Conservation (phyloP, 2,329 filamentous ascomycete species). For the Paramyrothecium sp. region DNA sequence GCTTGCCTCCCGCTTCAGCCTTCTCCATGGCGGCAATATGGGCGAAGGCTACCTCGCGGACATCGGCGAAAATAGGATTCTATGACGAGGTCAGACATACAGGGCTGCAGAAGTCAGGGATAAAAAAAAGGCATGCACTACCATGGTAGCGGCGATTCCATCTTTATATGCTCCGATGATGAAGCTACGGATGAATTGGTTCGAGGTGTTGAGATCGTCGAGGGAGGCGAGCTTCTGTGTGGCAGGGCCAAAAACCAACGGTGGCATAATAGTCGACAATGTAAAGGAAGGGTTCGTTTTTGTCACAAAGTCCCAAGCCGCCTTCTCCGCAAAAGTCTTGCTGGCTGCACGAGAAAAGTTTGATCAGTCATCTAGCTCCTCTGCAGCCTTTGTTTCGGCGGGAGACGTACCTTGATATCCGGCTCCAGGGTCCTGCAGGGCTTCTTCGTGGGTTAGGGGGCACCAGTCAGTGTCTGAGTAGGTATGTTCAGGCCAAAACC, state of each 20-base stretch:
- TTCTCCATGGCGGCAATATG: no score
- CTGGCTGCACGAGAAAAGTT: no score
- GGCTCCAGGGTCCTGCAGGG: slow-evolving; percentile 9
- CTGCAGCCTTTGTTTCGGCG: no score
- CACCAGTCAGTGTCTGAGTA: slow-evolving; percentile 24
- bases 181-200: slow-evolving; percentile 10
- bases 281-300: slow-evolving; percentile 49
- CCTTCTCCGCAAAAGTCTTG: slow-evolving; percentile 61
- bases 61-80: slow-evolving; percentile 17
- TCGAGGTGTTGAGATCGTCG: slow-evolving; percentile 11
- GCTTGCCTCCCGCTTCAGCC: no score
- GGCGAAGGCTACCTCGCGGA: no score
- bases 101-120: no score
- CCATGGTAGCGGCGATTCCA: no score
- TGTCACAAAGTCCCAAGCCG: slow-evolving; percentile 54
- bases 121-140: no score
- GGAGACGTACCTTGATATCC: slow-evolving; percentile 20
- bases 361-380: no score
- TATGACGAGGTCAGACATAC: no score
- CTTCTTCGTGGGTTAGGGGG: slow-evolving; percentile 22
- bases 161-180: slow-evolving; percentile 12
- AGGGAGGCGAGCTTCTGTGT: slow-evolving; percentile 8
- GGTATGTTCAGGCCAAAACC: slow-evolving; percentile 25
- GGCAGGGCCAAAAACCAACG: slow-evolving; percentile 62
- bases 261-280: slow-evolving; percentile 60